Conservation (phyloP, 176 grass and related monocot genomes). For the Eleusine indica region DNA sequence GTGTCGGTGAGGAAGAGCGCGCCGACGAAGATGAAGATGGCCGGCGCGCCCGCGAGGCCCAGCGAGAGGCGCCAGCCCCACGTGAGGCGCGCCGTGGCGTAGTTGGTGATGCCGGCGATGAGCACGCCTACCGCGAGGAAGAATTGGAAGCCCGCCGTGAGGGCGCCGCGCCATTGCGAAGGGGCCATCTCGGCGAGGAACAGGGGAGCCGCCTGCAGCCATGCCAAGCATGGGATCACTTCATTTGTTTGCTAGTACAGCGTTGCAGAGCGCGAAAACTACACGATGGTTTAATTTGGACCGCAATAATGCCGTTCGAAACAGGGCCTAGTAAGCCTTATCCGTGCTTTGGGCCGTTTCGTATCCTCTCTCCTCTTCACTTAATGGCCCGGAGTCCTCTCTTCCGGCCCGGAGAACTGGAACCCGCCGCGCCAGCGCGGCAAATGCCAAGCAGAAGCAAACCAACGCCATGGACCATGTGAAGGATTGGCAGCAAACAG, state of each 20-base stretch:
- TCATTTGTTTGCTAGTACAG: neutral
- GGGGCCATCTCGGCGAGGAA: conserved; percentile 82
- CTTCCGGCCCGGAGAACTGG: too few species aligned
- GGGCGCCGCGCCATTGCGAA: conserved; percentile 60
- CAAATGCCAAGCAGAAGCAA: too few species aligned
- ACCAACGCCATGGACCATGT: too few species aligned
- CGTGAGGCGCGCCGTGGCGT: conserved; percentile 26
- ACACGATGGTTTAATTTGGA: too few species aligned
- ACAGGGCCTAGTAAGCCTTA: too few species aligned
- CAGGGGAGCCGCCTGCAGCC: conserved; percentile 40
- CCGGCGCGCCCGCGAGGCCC: conserved; percentile 71
- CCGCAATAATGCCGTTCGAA: neutral
- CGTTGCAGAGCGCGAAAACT: too few species aligned
- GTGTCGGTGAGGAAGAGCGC: conserved; percentile 80
- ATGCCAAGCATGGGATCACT: neutral
- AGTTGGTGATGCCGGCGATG: conserved; percentile 65
- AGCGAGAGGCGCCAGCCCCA: conserved; percentile 93
- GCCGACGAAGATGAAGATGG: conserved; percentile 56
- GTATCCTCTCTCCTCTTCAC: too few species aligned
- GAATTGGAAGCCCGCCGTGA: conserved; percentile 73
- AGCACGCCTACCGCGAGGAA: conserved; percentile 62
- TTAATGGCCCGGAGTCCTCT: too few species aligned
- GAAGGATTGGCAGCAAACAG: too few species aligned
- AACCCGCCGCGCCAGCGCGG: too few species aligned
- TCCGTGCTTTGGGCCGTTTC: too few species aligned